These are phyloP conservation scores for Sporobolomyces phaffii DNA, from an alignment of 768 basidiomycete genomes.

Conservation along the genomic window DNA sequence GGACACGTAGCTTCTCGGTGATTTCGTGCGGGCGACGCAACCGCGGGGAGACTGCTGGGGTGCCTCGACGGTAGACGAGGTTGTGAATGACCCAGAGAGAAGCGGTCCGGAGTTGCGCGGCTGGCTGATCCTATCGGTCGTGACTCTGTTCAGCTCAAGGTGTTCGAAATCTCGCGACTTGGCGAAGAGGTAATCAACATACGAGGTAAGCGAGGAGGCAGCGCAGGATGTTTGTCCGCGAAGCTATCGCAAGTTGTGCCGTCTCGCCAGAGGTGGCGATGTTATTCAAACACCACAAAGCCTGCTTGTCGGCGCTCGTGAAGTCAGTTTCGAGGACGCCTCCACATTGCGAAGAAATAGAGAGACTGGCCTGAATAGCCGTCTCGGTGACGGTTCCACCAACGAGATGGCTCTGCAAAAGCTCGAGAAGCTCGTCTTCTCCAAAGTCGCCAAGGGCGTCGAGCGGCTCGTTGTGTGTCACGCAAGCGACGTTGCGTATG, in stretches of 20 bases:
- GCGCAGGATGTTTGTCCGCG: slow-evolving; percentile 19
- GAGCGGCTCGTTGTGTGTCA: slow-evolving; percentile 18
- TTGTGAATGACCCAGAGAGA: slow-evolving; percentile 39
- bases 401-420: slow-evolving; percentile 8
- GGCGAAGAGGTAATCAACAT: background rate
- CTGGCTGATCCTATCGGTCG: background rate
- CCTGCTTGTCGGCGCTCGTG: background rate
- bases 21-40: slow-evolving; percentile 14
- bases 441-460: slow-evolving; percentile 15
- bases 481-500: slow-evolving; percentile 37
- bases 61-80: slow-evolving; percentile 25
- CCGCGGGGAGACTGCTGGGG: background rate
- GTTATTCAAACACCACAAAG: slow-evolving; percentile 38
- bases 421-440: slow-evolving; percentile 14
- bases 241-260: slow-evolving; percentile 35
- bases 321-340: background rate
- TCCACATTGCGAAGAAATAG: too few species aligned
- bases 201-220: slow-evolving; percentile 37
- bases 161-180: background rate
- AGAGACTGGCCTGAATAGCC: slow-evolving; percentile 21
- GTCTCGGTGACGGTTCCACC: background rate
- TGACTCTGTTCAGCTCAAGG: background rate
- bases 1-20: slow-evolving; percentile 31
- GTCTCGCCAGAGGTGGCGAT: slow-evolving; percentile 34
- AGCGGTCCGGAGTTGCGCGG: slow-evolving; percentile 19